These are phyloP conservation scores for Macrophomina phaseolina DNA, from an alignment of 2,329 filamentous ascomycete species.

Conservation along the genomic window DNA sequence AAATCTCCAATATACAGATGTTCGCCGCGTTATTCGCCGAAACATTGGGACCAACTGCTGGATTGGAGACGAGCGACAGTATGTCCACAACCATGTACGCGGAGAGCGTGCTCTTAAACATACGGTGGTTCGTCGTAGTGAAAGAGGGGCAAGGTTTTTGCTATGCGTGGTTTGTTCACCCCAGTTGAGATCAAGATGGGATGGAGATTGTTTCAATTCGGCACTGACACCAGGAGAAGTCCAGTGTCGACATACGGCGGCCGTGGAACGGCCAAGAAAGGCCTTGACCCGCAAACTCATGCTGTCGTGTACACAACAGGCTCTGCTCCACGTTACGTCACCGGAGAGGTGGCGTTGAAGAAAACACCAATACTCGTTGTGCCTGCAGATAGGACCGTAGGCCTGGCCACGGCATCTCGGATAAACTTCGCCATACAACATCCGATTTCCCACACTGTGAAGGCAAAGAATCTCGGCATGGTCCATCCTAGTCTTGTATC, in stretches of 20 bases:
- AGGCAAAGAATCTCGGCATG: slow-evolving; percentile 47
- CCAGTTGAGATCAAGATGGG: background rate
- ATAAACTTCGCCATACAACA: slow-evolving; percentile 50
- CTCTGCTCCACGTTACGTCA: background rate
- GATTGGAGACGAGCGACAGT: no score
- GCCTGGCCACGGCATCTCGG: slow-evolving; percentile 43
- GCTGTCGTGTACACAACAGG: slow-evolving; percentile 42
- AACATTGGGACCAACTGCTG: background rate
- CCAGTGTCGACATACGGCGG: slow-evolving; percentile 49
- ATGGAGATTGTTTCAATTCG: slow-evolving; percentile 31
- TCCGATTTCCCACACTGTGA: slow-evolving; percentile 51
- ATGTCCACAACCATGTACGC: slow-evolving; percentile 28
- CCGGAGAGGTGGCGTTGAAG: background rate
- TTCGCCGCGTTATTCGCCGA: background rate
- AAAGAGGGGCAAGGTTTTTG: slow-evolving; percentile 31
- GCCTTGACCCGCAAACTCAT: slow-evolving; percentile 45
- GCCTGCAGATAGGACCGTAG: slow-evolving; percentile 32
- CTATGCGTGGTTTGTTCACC: slow-evolving; percentile 33
- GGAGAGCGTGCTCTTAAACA: slow-evolving; percentile 32
- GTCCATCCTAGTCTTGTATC: slow-evolving; percentile 38
- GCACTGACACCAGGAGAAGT: slow-evolving; percentile 33
- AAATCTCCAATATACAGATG: background rate
- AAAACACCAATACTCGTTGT: slow-evolving; percentile 39
- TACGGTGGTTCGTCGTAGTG: slow-evolving; percentile 38
- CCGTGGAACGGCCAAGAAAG: slow-evolving; percentile 44